Base-by-base conservation (phyloP, 768 basidiomycete species). In the Cyathus striatus region DNA sequence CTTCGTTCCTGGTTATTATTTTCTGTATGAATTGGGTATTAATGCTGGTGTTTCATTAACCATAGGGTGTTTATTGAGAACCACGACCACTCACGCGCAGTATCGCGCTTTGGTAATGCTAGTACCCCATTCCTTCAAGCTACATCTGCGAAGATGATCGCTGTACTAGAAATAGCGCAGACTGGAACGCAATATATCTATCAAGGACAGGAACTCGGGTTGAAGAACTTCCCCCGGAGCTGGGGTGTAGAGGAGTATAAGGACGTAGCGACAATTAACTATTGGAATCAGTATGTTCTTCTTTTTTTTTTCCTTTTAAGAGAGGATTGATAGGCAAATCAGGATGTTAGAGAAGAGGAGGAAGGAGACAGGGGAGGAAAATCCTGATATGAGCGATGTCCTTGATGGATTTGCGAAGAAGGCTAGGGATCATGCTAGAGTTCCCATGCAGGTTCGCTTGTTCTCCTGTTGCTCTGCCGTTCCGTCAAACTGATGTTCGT, bases 191-290 rank as follows among this genome's bases (percentile, higher is more conserved):
- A 81, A 47, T 89, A 80, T 56, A 66, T 90, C 9, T 89, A 81
- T 55, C 83, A 89, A 62, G 86, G 85, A 5, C 70, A 88, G 57
- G 88, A 89, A 54, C 69, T 89, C 0, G 86, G 78, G 0, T 62
- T 83, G 57, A 76, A 70, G 58, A 83, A 83, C 44, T 77, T 82
- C 48, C 79, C 81, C 14, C 54, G 66, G 38, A 53, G 60, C 13
- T 89, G 85, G 85, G 76, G 74, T 1, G 68, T 85, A 18, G 80
- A 85, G 43, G 82, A 85, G 52, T 89, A 86, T 60, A 81, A 81
- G 53, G 86, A 86, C 41, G 72, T 83, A 30, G 79, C 79, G 25
- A 68, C 78, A 3, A 68, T 72, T 48, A 83, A 81, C 51, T 79
- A 73, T 50, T 83, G 75, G 69, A 63, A 70, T 2, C 53, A 66